phyloP scores from a whole-genome alignment of 176 grass and related monocot species.

The Cymbopogon citratus region DNA sequence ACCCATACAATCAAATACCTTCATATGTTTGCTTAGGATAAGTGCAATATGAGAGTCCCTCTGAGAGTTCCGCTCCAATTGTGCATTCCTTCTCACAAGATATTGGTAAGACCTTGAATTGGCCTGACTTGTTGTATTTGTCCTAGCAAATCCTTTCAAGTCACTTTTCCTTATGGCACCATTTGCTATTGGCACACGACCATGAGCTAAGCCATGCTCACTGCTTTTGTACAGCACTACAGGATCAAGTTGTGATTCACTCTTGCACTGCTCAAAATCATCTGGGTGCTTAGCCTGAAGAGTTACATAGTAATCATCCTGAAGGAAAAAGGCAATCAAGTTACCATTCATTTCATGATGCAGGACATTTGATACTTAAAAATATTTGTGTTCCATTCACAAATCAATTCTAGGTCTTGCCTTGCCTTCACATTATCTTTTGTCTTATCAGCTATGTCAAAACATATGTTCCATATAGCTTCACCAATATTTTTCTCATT shows the following conservation, averaged over 20 bases:
- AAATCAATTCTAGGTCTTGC: no score
- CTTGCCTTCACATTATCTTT: no score
- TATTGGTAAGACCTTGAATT: neutral
- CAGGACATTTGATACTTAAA: neutral
- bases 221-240: neutral
- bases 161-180: neutral
- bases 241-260: neutral
- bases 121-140: neutral
- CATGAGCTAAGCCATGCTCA: neutral
- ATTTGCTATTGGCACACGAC: neutral
- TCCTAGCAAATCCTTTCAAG: neutral
- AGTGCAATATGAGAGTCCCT: neutral
- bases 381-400: no score
- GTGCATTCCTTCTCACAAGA: neutral
- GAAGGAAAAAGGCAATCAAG: neutral
- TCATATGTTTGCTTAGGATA: neutral
- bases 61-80: neutral
- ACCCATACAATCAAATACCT: neutral
- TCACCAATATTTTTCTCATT: no score
- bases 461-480: no score
- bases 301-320: neutral
- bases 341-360: neutral
- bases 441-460: no score
- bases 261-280: neutral
- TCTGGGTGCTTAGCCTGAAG: neutral